Conservation (phyloP, 257 asterid species). For the Craterostigma plantagineum region DNA sequence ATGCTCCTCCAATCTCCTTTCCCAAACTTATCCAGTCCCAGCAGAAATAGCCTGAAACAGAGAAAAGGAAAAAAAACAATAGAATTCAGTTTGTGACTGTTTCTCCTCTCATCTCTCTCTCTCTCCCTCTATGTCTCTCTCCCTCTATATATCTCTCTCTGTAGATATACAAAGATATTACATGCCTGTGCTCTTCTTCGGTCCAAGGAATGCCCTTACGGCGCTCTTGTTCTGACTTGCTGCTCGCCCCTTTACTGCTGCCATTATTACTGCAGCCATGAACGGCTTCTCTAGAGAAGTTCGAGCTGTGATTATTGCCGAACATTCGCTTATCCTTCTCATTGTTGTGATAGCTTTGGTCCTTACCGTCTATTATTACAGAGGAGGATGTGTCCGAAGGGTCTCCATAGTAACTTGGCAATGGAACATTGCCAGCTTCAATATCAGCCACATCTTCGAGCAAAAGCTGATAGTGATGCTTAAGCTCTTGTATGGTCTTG, state of each 20-base stretch:
- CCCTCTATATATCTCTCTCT: no score
- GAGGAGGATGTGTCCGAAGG: no score
- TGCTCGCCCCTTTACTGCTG: conserved; percentile 18
- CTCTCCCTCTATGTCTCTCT: no score
- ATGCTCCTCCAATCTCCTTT: conserved; percentile 99
- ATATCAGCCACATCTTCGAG: conserved; percentile 59
- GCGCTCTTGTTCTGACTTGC: conserved; percentile 59
- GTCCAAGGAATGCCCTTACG: conserved; percentile 95
- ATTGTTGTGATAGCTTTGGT: conserved; percentile 15
- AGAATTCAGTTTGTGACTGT: no score
- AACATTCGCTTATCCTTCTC: no score
- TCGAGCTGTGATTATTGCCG: conserved; percentile 11
- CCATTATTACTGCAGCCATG: conserved; percentile 11
- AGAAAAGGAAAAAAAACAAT: background rate
- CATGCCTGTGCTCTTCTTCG: conserved; percentile 91
- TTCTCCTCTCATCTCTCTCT: no score
- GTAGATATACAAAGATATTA: no score
- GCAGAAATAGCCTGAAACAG: conserved; percentile 76
- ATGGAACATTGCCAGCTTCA: conserved; percentile 56
- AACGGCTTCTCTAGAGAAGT: conserved; percentile 18
- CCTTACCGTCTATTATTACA: conserved; percentile 12
- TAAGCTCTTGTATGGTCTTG: conserved; percentile 51
- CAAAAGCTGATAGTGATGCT: conserved; percentile 40
- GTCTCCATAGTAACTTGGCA: conserved; percentile 25
- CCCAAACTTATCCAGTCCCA: conserved; percentile 82